Evolutionary conservation across 2,329 filamentous ascomycete species (phyloP).

Genomic region (Trichoderma harzianum): DNA sequence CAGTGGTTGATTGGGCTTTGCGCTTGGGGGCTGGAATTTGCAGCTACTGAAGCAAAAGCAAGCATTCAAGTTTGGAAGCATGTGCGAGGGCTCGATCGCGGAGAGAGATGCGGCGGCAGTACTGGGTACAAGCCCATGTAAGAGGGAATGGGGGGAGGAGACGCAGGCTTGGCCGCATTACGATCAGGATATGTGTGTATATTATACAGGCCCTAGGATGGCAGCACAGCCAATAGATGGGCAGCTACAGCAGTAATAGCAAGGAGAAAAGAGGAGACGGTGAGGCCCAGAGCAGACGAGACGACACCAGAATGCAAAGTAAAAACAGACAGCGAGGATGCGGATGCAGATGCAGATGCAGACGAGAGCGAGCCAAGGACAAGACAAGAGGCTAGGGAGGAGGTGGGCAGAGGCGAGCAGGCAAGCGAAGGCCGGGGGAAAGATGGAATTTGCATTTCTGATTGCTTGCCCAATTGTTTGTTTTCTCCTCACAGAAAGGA

Average conservation of each 20-base stretch:
- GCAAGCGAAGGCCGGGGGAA: background rate
- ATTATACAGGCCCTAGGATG: background rate
- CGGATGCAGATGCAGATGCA: background rate
- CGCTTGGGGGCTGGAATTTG: background rate
- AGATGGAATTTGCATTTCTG: background rate
- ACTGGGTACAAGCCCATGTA: background rate
- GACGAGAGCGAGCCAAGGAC: background rate
- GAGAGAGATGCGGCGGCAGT: background rate
- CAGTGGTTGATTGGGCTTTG: background rate
- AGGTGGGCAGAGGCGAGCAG: background rate
- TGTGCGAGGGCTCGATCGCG: background rate
- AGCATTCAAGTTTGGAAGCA: background rate
- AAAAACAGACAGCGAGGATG: background rate
- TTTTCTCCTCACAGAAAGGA: background rate
- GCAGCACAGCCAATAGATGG: background rate
- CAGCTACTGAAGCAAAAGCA: background rate
- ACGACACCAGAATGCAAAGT: background rate
- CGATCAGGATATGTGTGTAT: background rate
- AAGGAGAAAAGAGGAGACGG: background rate
- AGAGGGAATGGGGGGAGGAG: background rate
- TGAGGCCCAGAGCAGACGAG: background rate
- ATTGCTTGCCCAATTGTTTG: background rate
- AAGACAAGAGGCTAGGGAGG: background rate
- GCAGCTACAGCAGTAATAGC: background rate
- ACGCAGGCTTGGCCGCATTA: background rate